Evolutionary conservation across 371 early-diverging fungal genomes (phyloP), one percentile per base, ranked within the genome.

Genomic region (Saksenaea oblongispora): DNA sequence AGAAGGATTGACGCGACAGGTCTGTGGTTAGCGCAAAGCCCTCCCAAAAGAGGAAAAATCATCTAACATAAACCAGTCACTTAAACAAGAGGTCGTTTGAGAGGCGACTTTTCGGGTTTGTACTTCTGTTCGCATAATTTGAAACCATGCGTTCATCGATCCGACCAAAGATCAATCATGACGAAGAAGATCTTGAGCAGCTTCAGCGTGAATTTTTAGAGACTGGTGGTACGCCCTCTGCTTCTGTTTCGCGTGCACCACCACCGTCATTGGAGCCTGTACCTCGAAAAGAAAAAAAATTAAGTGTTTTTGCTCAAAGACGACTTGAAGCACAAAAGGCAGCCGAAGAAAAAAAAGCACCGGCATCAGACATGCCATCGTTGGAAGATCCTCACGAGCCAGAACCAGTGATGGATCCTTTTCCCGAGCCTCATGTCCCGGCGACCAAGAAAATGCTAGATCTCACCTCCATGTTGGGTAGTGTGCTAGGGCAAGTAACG

Each of bases 171-270:
- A 39, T 63, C 5, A 53, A 55, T 5, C 34, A 59, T n/a, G 65
- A 65, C 18, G 34, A 63, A n/a, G 87, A 89, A 10, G 88, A 87
- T 59, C 75, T 90, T 5, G 79, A 87, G 35, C 72, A 74, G 14
- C 61, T 88, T 54, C 88, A 90, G 39, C 69, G 76, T 27, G 84
- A 84, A 56, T 90, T 88, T 62, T 73, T 81, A 55, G 74, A 61
- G 17, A 72, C 65, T 8, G 59, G 71, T 1, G 75, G 69, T 54
- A 62, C 41, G 24, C 84, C 83, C 5, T 80, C 87, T 0, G 88
- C 89, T 5, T 70, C 72, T 26, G 84, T 82, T 14, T 57, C 70
- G 36, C 69, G 80, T n/a, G 69, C 65, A 42, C 56, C 63, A 31
- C 72, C 67, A 8, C 72, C 79, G 11, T 44, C 63, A 14, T 28